Percentiles rank a stretch among this genome's conserved stretches.
phyloP scores from a whole-genome alignment of 2,329 filamentous ascomycete species.

The Claviceps arundinis region DNA sequence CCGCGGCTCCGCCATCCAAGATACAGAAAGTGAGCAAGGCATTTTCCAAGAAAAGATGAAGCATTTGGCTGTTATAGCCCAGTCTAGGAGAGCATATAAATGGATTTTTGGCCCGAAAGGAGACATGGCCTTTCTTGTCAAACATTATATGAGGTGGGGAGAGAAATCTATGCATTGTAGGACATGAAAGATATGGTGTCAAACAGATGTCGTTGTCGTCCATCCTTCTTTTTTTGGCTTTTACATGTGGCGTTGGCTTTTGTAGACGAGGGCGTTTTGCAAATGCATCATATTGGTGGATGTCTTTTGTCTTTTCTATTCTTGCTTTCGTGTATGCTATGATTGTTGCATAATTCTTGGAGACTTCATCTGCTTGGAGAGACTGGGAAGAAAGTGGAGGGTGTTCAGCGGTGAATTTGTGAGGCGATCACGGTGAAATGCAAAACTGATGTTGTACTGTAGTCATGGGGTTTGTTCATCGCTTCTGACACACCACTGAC shows the following conservation, averaged over 20 bases:
- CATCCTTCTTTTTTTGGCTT: background rate
- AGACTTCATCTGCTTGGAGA: too few relatives aligned
- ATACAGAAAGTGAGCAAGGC: conserved; percentile 26
- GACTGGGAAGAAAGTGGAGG: too few relatives aligned
- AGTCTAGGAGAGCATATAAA: background rate
- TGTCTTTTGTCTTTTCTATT: background rate
- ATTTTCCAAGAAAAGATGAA: conserved; percentile 23
- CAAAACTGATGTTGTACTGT: too few relatives aligned
- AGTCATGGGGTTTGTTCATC: too few relatives aligned
- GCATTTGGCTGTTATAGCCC: background rate
- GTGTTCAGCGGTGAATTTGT: too few relatives aligned
- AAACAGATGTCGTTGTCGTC: background rate
- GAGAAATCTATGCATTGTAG: background rate
- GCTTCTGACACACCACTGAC: too few relatives aligned
- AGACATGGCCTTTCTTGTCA: background rate
- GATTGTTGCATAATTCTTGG: too few relatives aligned
- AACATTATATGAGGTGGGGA: background rate
- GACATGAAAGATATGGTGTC: background rate
- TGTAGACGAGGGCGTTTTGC: conserved; percentile 1
- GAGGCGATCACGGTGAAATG: too few relatives aligned
- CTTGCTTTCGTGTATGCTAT: background rate
- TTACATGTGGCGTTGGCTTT: conserved; percentile 6
- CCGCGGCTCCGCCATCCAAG: conserved; percentile 33
- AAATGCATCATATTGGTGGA: background rate
- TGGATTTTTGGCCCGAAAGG: background rate